phyloP scores from a whole-genome alignment of 257 asterid genomes.

The Rauvolfia tetraphylla region DNA sequence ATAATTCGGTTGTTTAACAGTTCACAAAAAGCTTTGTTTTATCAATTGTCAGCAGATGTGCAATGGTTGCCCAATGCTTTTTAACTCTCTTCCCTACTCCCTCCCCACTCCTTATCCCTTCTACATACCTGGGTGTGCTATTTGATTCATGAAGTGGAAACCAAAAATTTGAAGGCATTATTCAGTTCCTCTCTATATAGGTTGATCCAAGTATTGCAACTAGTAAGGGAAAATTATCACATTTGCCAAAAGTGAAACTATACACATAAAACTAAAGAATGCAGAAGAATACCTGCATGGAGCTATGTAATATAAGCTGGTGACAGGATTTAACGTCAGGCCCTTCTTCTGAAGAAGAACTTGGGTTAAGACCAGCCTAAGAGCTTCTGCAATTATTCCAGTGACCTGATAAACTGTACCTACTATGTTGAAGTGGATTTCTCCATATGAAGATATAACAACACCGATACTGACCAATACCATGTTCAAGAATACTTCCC shows the following conservation, averaged over 20 bases:
- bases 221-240: background rate
- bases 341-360: conserved; percentile 96
- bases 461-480: conserved; percentile 91
- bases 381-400: conserved; percentile 96
- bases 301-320: conserved; percentile 95
- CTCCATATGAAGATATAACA: conserved; percentile 93
- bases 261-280: background rate
- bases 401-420: conserved; percentile 98
- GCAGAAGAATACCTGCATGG: conserved; percentile 81
- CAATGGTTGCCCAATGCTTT: background rate
- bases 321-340: conserved; percentile 85
- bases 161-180: background rate
- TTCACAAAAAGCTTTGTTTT: background rate
- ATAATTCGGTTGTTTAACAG: background rate
- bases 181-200: background rate
- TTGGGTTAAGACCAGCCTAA: conserved; percentile 94
- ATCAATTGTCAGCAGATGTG: background rate
- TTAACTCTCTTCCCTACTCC: background rate
- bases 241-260: background rate
- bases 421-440: conserved; percentile 88
- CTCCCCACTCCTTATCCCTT: background rate
- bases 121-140: background rate
- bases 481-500: conserved; percentile 87
- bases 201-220: background rate
- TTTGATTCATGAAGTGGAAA: background rate